Evolutionary conservation across 768 basidiomycete species (phyloP), one percentile per base, ranked within the genome.

Genomic region (Phlebiopsis gigantea): DNA sequence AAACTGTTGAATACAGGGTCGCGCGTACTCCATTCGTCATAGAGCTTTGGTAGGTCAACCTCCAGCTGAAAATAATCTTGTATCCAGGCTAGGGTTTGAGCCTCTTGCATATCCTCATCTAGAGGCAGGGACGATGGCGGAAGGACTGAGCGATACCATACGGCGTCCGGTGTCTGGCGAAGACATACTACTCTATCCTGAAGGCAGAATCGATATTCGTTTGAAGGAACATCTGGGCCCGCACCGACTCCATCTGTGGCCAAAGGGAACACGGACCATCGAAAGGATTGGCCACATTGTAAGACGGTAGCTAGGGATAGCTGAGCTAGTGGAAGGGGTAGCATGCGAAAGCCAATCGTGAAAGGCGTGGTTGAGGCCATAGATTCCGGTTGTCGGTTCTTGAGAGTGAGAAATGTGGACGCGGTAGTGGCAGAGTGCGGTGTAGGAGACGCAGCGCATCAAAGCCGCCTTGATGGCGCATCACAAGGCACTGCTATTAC

Each of bases 11-110:
- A 97, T 53, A 94, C 83, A 28, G 79, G 73, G 65, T 99, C 97
- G 46, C 77, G 73, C 17, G 65, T 62, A 29, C 81, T 74, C 96
- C 96, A 99, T 59, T 85, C 72, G 19, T 75, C 71, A 66, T 98
- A 98, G 2, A 98, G 76, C 22, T 69, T 65, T 19, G 75, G 69
- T 8, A 98, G 78, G 67, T 90, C 86, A 8, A 88, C 73, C 46
- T 88, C 79, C 5, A 99, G 80, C 61, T 95, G 91, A 66, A 99
- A 95, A 71, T 99, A 98, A 68, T 91, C 85, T 26, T 76, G 76
- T 28, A 99, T 69, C 87, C 90, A 93, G 4, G 70, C 65, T 41
- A 90, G 67, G 0, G 90, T 92, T 64, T 90, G 86, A 4, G 78
- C 78, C 45, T 90, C 78, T 53, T 74, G 73, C 8, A 63, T 61